Conservation (phyloP, 129 eudicot genomes). For the Escallonia rubra region DNA sequence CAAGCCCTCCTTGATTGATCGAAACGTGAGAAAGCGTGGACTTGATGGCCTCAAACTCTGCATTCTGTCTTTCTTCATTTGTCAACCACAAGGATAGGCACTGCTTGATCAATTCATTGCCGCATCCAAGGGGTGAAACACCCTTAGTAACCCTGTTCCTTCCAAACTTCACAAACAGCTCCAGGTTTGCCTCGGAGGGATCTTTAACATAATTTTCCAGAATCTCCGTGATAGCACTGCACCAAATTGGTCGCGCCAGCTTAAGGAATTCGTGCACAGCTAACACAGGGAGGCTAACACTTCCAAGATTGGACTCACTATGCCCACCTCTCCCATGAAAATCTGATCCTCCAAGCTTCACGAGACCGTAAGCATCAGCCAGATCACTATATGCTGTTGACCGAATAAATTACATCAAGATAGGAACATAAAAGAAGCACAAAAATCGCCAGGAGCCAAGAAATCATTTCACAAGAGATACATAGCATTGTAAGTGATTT, state of each 20-base stretch:
- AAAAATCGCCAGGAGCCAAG: no score
- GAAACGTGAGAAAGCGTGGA: constrained; percentile 27
- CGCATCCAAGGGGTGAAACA: constrained; percentile 6
- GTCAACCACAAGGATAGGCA: constrained; percentile 67
- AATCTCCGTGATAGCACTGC: constrained; percentile 48
- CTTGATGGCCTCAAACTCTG: constrained; percentile 43
- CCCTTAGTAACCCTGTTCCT: constrained; percentile 27
- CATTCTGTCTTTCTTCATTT: constrained; percentile 52
- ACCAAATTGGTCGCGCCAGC: constrained; percentile 86
- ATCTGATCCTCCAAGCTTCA: constrained; percentile 96
- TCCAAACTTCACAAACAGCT: constrained; percentile 43
- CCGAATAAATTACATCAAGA: background rate
- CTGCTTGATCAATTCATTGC: constrained; percentile 35
- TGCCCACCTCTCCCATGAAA: constrained; percentile 87
- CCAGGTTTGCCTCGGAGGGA: constrained; percentile 66
- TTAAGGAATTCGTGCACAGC: constrained; percentile 66
- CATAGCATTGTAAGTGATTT: background rate
- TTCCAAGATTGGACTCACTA: constrained; percentile 69
- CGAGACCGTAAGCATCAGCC: constrained; percentile 65
- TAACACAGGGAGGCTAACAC: constrained; percentile 66
- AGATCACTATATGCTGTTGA: constrained; percentile 71
- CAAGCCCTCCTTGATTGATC: constrained; percentile 10
- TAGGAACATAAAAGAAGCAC: no score
- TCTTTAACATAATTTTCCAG: constrained; percentile 51
- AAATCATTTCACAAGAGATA: background rate